These are phyloP conservation scores for Isoetes engelmannii DNA, from an alignment of 83 land plant species.

Conservation along the genomic window DNA sequence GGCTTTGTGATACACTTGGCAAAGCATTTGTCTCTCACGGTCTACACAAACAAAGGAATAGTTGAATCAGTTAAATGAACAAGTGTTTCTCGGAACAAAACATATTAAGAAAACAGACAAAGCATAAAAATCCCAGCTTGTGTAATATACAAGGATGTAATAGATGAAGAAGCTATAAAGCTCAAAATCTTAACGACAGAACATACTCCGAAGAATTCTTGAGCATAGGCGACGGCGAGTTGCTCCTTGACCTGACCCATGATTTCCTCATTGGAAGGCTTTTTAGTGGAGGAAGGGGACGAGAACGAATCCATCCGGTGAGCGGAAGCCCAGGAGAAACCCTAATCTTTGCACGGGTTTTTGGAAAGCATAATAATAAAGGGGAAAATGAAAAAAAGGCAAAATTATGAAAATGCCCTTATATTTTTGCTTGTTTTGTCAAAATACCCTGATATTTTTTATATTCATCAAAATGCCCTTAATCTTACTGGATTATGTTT, in stretches of 20 bases:
- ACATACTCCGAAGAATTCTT: conserved; percentile 65
- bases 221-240: conserved; percentile 79
- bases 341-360: too few species aligned
- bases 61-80: not conserved
- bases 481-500: too few species aligned
- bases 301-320: conserved; percentile 56
- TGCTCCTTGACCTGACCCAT: conserved; percentile 67
- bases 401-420: too few species aligned
- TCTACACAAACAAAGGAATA: conserved; percentile 40
- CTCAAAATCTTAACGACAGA: not conserved
- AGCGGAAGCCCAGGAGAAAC: too few species aligned
- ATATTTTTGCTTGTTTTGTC: too few species aligned
- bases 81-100: not conserved
- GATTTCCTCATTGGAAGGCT: conserved; percentile 34
- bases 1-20: conserved; percentile 88
- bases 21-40: conserved; percentile 77
- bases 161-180: not conserved
- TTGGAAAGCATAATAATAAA: too few species aligned
- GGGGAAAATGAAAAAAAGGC: too few species aligned
- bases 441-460: too few species aligned
- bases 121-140: not conserved
- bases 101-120: not conserved
- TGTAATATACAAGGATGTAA: not conserved
- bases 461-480: too few species aligned
- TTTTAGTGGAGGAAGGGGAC: conserved; percentile 26